Conservation (phyloP, 2,329 filamentous ascomycete genomes). For the Penicillium occitanis region DNA sequence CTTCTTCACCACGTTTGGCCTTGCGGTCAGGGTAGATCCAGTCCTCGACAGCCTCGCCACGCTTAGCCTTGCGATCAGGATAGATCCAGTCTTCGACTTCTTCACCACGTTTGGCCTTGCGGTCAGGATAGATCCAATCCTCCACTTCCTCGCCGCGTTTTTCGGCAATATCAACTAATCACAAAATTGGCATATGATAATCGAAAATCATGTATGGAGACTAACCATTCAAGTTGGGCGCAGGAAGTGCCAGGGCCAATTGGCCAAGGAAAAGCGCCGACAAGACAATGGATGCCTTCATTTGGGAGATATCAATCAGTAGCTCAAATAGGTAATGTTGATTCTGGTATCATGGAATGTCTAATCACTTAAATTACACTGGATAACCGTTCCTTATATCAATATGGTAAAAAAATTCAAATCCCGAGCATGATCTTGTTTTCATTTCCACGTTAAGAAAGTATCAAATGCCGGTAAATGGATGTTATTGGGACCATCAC, state of each 20-base stretch:
- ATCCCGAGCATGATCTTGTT: not conserved
- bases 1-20: too few species aligned
- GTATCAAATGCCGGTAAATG: not conserved
- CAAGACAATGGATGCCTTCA: not conserved
- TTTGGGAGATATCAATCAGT: not conserved
- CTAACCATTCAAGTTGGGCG: not conserved
- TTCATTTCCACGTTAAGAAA: not conserved
- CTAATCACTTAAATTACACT: not conserved
- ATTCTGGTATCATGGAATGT: not conserved
- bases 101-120: too few species aligned
- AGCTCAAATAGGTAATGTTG: not conserved
- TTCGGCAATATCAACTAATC: not conserved
- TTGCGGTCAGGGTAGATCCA: too few species aligned
- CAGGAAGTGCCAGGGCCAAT: not conserved
- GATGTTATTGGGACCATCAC: not conserved
- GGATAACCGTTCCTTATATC: not conserved
- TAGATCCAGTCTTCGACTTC: too few species aligned
- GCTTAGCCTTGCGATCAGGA: too few species aligned
- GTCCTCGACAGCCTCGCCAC: too few species aligned
- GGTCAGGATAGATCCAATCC: not conserved
- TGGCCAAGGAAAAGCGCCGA: not conserved
- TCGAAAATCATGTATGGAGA: not conserved
- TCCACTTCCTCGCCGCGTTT: not conserved
- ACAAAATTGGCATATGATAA: not conserved
- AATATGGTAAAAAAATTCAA: not conserved